Base-by-base conservation (phyloP, 1,284 basidiomycete species). In the Gomphus bonarii region DNA sequence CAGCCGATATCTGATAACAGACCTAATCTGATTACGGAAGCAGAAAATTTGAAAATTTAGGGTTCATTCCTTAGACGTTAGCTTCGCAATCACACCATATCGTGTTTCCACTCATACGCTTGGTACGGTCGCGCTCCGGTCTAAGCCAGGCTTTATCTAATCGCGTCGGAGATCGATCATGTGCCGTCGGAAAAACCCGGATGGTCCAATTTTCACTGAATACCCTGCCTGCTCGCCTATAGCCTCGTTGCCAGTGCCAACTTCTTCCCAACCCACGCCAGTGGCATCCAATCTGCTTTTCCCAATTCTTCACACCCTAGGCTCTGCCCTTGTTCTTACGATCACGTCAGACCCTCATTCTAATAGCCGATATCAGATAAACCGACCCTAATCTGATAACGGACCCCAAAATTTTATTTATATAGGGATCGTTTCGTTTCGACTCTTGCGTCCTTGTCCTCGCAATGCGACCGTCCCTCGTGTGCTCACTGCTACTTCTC, bases 401-500 rank as follows among this genome's bases (percentile, higher is more conserved):
- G 20, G 50, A 33, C 40, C 38, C 54, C 50, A 47, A 49, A 55
- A 44, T 38, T 22, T 36, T 28, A 42, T 31, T 42, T 31, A 54
- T 42, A 43, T 44, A 42, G n/a, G 25, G 20, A 12, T 22, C 28
- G n/a, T 44, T 42, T 20, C 16, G 43, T 50, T n/a, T 44, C 20
- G 5, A 10, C 11, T n/a, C 35, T 3, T 49, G 10, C 30, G 16
- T 38, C 9, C 35, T 42, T 33, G 14, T 56, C 35, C 54, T 16
- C 47, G 3, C 56, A 50, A 35, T 50, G 31, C 18, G 20, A 22
- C 25, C 40, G 20, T 57, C 49, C 33, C 43, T 49, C 44, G 18
- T 38, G 11, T 20, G 51, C 36, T 18, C 33, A 55, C 59, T 71
- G 48, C 62, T 70, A 48, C 55, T 62, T 1, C 55, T 74, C 20